These are phyloP conservation scores for Rubroshorea leprosula DNA, from an alignment of 345 rosid genomes.

Conservation along the genomic window DNA sequence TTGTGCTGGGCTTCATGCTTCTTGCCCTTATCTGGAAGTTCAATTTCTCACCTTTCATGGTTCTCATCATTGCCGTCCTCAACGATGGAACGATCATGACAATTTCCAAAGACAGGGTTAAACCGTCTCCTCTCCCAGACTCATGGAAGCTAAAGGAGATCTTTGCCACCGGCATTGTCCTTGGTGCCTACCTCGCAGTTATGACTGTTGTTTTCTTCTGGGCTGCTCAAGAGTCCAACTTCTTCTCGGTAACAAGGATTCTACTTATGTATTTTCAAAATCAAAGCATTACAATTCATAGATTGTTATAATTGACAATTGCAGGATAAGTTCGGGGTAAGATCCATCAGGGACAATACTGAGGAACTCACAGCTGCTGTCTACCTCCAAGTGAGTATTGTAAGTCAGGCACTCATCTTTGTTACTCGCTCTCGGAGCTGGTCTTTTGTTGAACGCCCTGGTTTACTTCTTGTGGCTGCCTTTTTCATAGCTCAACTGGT, in stretches of 20 bases:
- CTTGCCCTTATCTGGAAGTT: conserved; percentile 29
- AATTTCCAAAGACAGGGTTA: conserved; percentile 21
- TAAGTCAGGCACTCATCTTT: conserved; percentile 93
- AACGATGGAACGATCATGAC: conserved; percentile 25
- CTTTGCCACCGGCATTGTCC: conserved; percentile 76
- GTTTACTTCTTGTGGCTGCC: conserved; percentile 55
- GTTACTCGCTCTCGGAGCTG: conserved; percentile 95
- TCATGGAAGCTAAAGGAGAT: conserved; percentile 59
- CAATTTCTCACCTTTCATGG: conserved; percentile 35
- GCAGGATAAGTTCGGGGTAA: conserved; percentile 74
- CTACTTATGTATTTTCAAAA: not conserved
- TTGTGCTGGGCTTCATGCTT: conserved; percentile 42
- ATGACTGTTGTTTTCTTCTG: conserved; percentile 91
- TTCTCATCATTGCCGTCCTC: conserved; percentile 29
- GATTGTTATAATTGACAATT: not conserved
- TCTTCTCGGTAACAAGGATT: conserved; percentile 56
- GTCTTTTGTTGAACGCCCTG: conserved; percentile 89
- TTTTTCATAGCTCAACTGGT: conserved; percentile 76
- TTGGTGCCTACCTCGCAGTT: conserved; percentile 75
- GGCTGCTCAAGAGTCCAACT: conserved; percentile 52
- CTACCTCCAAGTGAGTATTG: conserved; percentile 90
- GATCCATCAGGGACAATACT: conserved; percentile 39
- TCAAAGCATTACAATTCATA: not conserved
- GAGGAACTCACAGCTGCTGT: conserved; percentile 72
- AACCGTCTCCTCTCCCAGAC: conserved; percentile 20